Evolutionary conservation across 2,329 filamentous ascomycete genomes (phyloP).

Genomic region (Microascus cirrosus): DNA sequence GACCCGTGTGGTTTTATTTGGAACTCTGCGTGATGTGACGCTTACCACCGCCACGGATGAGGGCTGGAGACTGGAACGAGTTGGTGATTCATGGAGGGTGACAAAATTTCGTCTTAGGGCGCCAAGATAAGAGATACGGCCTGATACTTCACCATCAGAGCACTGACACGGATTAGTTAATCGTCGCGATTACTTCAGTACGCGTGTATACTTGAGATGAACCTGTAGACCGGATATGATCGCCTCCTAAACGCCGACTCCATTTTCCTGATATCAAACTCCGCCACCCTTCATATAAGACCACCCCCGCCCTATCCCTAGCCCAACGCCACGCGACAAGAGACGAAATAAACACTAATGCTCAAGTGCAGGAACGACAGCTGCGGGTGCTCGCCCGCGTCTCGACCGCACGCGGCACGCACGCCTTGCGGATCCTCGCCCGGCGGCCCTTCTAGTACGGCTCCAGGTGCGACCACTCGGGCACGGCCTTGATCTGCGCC

Average conservation of each 20-base stretch:
- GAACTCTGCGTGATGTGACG: too few relatives aligned
- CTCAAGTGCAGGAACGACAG: background rate
- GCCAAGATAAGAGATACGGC: too few relatives aligned
- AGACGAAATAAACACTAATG: background rate
- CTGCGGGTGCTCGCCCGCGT: background rate
- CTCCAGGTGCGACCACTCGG: constrained; percentile 72
- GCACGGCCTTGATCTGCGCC: constrained; percentile 80
- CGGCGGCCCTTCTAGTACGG: constrained; percentile 22
- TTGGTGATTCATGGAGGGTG: background rate
- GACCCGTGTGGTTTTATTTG: too few relatives aligned
- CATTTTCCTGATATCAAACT: background rate
- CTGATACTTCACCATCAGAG: too few relatives aligned
- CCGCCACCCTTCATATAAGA: background rate
- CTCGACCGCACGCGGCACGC: background rate
- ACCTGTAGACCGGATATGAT: background rate
- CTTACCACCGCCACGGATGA: too few relatives aligned
- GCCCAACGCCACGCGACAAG: background rate
- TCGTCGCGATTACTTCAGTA: background rate
- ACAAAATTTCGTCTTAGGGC: background rate
- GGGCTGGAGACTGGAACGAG: too few relatives aligned
- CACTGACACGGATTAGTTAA: background rate
- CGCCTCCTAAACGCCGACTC: background rate
- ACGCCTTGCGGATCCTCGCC: background rate
- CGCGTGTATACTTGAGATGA: background rate
- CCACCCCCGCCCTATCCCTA: background rate